phyloP scores from a whole-genome alignment of 1,284 basidiomycete species.

The Trametes polyzona region DNA sequence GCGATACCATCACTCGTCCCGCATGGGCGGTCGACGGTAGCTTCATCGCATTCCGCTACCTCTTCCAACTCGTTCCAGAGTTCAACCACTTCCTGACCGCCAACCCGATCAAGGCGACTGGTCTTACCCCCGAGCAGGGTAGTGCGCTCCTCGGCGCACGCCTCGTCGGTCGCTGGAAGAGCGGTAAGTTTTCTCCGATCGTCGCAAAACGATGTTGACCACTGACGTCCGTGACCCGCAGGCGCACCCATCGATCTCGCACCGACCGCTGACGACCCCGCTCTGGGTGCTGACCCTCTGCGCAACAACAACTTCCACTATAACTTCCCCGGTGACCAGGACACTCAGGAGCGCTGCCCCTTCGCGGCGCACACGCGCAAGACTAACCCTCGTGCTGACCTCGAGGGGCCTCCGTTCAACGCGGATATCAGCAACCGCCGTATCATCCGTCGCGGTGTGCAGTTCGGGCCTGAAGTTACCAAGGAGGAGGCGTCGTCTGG shows the following conservation, averaged over 20 bases:
- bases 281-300: slow-evolving; percentile 35
- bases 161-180: slow-evolving; percentile 63
- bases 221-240: no score
- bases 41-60: slow-evolving; percentile 59
- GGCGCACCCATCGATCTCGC: slow-evolving; percentile 43
- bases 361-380: slow-evolving; percentile 61
- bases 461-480: slow-evolving; percentile 47
- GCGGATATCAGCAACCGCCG: slow-evolving; percentile 9
- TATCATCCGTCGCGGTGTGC: slow-evolving; percentile 43
- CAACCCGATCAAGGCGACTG: slow-evolving; percentile 44
- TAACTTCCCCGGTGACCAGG: slow-evolving; percentile 27
- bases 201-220: neutral
- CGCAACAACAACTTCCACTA: slow-evolving; percentile 45
- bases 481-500: slow-evolving; percentile 37
- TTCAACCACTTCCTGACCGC: slow-evolving; percentile 52
- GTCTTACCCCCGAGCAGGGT: slow-evolving; percentile 43
- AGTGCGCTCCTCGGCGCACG: slow-evolving; percentile 56
- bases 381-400: slow-evolving; percentile 49
- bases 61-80: slow-evolving; percentile 58
- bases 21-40: slow-evolving; percentile 55
- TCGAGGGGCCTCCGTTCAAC: slow-evolving; percentile 5
- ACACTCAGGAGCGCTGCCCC: slow-evolving; percentile 48
- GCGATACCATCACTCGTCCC: slow-evolving; percentile 41
- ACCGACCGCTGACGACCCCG: slow-evolving; percentile 38
- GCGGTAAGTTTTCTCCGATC: slow-evolving; percentile 40